These are phyloP conservation scores for Narthecium ossifragum DNA, from an alignment of 106 monocot genomes.

Conservation along the genomic window DNA sequence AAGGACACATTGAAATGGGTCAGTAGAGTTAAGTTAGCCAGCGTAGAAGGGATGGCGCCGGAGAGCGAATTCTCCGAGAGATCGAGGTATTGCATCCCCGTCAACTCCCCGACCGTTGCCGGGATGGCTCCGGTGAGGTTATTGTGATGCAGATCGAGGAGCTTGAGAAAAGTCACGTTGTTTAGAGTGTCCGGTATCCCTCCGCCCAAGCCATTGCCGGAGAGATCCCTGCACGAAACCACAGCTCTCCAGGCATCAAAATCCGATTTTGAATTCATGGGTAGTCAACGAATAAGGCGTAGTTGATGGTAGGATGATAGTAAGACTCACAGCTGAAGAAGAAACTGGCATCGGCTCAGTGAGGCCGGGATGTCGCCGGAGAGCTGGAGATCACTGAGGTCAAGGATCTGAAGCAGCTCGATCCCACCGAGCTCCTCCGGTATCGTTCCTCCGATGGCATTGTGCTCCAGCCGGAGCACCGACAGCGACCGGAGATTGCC, in stretches of 20 bases:
- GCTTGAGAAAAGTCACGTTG: slow-evolving; percentile 62
- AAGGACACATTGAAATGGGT: slow-evolving; percentile 74
- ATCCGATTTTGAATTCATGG: neutral
- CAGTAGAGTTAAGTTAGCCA: slow-evolving; percentile 42
- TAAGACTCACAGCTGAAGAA: slow-evolving; percentile 88
- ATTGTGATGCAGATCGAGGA: slow-evolving; percentile 73
- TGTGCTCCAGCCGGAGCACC: slow-evolving; percentile 51
- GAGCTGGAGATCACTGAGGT: slow-evolving; percentile 57
- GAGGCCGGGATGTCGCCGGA: slow-evolving; percentile 60
- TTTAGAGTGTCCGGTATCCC: slow-evolving; percentile 53
- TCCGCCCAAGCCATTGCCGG: slow-evolving; percentile 62
- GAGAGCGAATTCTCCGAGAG: slow-evolving; percentile 65
- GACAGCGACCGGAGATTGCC: slow-evolving; percentile 51
- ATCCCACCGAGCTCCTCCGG: slow-evolving; percentile 47
- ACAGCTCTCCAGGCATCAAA: slow-evolving; percentile 32
- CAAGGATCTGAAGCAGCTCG: slow-evolving; percentile 54
- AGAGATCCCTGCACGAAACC: slow-evolving; percentile 75
- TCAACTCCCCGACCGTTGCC: slow-evolving; percentile 36
- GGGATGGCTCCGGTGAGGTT: slow-evolving; percentile 60
- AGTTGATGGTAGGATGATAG: no score
- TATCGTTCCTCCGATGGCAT: slow-evolving; percentile 45
- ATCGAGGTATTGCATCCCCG: slow-evolving; percentile 46
- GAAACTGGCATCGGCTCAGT: slow-evolving; percentile 64
- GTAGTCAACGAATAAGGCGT: neutral
- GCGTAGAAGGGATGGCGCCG: slow-evolving; percentile 48